Conservation (phyloP, 2,329 filamentous ascomycete species). For the Fusarium sp. region DNA sequence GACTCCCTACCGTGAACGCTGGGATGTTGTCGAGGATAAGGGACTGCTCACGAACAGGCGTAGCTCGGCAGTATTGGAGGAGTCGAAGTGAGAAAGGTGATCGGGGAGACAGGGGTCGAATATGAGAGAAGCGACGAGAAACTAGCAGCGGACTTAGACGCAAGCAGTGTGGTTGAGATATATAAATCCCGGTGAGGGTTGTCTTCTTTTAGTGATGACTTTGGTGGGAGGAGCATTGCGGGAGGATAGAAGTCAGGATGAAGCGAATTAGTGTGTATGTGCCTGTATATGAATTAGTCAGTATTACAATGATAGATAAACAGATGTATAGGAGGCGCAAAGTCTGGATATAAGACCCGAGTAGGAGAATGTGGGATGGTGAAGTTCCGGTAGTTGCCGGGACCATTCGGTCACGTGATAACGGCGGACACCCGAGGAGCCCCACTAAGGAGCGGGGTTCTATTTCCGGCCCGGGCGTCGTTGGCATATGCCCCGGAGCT, state of each 20-base stretch:
- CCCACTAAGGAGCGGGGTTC: too few relatives aligned
- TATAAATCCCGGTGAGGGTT: not conserved
- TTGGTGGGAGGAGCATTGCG: not conserved
- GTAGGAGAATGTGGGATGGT: not conserved
- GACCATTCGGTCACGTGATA: too few relatives aligned
- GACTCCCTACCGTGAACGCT: too few relatives aligned
- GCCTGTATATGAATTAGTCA: not conserved
- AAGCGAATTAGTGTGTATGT: not conserved
- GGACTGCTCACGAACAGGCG: too few relatives aligned
- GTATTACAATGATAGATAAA: not conserved
- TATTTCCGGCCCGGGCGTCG: too few relatives aligned
- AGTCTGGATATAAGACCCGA: not conserved
- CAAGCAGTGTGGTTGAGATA: not conserved
- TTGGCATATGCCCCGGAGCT: not conserved
- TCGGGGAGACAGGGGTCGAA: too few relatives aligned
- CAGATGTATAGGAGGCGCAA: not conserved
- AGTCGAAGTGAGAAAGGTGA: too few relatives aligned
- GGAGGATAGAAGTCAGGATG: not conserved
- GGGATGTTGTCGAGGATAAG: too few relatives aligned
- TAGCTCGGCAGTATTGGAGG: too few relatives aligned
- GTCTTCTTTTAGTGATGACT: not conserved
- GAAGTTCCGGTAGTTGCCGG: not conserved
- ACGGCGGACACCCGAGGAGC: too few relatives aligned
- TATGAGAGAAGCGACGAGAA: too few relatives aligned
- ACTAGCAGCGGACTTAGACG: not conserved